Conservation (phyloP, 139 green algal genomes). For the Closterium sp. region DNA sequence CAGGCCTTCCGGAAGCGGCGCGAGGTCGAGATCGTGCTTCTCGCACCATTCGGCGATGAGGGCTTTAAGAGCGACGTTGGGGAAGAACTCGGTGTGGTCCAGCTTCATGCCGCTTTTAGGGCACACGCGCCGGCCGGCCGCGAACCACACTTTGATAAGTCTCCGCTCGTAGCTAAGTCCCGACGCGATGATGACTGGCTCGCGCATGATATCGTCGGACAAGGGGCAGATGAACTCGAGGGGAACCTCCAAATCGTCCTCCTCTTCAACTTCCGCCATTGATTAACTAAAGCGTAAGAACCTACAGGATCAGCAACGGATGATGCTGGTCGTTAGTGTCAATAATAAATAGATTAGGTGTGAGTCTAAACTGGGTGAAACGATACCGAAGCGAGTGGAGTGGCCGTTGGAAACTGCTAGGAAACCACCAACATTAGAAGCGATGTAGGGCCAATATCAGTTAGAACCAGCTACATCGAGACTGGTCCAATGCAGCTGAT, state of each 20-base stretch:
- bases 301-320: no score
- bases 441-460: no score
- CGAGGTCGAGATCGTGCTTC: neutral
- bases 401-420: no score
- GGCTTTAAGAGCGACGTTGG: neutral
- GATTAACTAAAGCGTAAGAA: no score
- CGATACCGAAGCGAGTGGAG: no score
- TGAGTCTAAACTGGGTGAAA: no score
- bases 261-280: neutral
- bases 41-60: conserved; percentile 5
- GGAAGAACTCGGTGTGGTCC: conserved; percentile 1
- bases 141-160: neutral
- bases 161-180: neutral
- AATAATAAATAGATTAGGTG: no score
- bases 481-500: no score
- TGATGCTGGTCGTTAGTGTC: no score
- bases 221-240: neutral
- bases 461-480: no score
- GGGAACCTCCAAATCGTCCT: neutral
- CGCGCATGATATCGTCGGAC: neutral
- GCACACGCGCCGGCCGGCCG: neutral
- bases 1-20: neutral
- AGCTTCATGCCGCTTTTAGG: neutral
- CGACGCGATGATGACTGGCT: neutral
- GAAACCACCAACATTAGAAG: no score